A percentile compares a stretch with the other conserved stretches of the same genome.
phyloP scores from a whole-genome alignment of 1,284 basidiomycete genomes.

The Porogramme epimiltina region DNA sequence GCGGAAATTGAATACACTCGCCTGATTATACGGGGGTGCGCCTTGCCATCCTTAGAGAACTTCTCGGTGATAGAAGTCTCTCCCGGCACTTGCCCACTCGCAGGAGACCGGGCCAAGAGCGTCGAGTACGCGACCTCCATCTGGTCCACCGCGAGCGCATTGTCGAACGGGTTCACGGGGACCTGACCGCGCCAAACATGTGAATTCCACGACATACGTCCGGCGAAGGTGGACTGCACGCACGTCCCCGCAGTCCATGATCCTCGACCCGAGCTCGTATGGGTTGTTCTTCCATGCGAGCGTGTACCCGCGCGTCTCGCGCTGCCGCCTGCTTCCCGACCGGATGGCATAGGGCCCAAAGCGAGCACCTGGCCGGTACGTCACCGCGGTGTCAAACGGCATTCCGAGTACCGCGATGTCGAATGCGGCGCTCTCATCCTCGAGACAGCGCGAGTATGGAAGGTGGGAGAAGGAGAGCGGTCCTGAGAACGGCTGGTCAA shows the following conservation, averaged over 20 bases:
- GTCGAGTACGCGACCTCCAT: conserved; percentile 79
- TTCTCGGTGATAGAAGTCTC: conserved; percentile 11
- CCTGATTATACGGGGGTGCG: conserved; percentile 72
- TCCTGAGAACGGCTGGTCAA: conserved; percentile 70
- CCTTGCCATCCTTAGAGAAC: conserved; percentile 53
- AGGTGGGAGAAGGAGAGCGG: conserved; percentile 75
- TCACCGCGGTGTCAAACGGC: conserved; percentile 79
- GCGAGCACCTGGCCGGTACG: conserved; percentile 74
- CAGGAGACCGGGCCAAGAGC: conserved; percentile 57
- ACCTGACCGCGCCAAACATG: conserved; percentile 49
- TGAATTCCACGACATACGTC: not conserved
- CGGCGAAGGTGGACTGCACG: conserved; percentile 8
- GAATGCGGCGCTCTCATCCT: conserved; percentile 54
- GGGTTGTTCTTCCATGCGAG: conserved; percentile 72
- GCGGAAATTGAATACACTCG: conserved; percentile 24
- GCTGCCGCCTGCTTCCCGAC: conserved; percentile 71
- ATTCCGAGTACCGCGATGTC: conserved; percentile 81
- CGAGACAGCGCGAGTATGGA: conserved; percentile 70
- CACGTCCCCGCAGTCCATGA: conserved; percentile 85
- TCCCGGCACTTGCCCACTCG: conserved; percentile 26
- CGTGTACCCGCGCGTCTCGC: conserved; percentile 58
- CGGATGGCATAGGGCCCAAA: conserved; percentile 85
- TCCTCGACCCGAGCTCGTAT: conserved; percentile 54
- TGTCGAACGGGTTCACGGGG: conserved; percentile 72
- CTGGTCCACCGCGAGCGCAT: conserved; percentile 74